Evolutionary conservation across 2,329 filamentous ascomycete genomes (phyloP).

Genomic region (Colletotrichum spaethianum): DNA sequence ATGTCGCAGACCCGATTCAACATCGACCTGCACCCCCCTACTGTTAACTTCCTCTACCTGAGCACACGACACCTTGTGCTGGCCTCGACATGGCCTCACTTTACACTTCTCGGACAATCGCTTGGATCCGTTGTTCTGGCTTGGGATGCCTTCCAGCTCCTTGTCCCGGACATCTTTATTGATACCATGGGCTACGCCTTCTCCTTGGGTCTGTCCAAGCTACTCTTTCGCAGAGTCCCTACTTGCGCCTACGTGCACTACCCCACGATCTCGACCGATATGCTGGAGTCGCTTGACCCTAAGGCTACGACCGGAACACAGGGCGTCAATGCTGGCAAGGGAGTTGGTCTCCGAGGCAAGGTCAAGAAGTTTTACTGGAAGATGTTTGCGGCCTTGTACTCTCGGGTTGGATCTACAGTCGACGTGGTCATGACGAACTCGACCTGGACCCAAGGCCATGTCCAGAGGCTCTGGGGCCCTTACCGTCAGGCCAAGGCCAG

Average conservation of each 20-base stretch:
- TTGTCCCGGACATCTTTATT: slow-evolving; percentile 93
- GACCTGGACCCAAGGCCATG: slow-evolving; percentile 90
- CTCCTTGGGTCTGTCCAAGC: slow-evolving; percentile 83
- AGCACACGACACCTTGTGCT: slow-evolving; percentile 90
- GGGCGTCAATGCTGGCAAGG: slow-evolving; percentile 88
- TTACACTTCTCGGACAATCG: slow-evolving; percentile 95
- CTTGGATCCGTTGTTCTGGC: slow-evolving; percentile 89
- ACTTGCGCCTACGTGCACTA: slow-evolving; percentile 98
- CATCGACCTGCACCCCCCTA: slow-evolving; percentile 87
- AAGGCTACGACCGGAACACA: slow-evolving; percentile 69
- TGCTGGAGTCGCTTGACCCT: slow-evolving; percentile 87
- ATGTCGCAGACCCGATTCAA: slow-evolving; percentile 85
- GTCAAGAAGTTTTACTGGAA: slow-evolving; percentile 90
- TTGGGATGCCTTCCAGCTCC: slow-evolving; percentile 92
- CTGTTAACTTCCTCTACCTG: slow-evolving; percentile 90
- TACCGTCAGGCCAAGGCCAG: slow-evolving; percentile 61
- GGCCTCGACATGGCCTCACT: slow-evolving; percentile 88
- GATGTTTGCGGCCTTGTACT: slow-evolving; percentile 86
- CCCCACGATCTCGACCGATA: slow-evolving; percentile 97
- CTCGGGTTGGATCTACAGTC: slow-evolving; percentile 83
- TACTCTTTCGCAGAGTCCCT: slow-evolving; percentile 84
- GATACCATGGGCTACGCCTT: slow-evolving; percentile 99
- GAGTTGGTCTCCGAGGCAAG: slow-evolving; percentile 77
- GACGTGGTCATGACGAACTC: slow-evolving; percentile 99
- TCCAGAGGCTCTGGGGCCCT: slow-evolving; percentile 83